Evolutionary conservation across 768 basidiomycete genomes (phyloP), one percentile per base, ranked within the genome.

Genomic region (Tulasnella sp.): DNA sequence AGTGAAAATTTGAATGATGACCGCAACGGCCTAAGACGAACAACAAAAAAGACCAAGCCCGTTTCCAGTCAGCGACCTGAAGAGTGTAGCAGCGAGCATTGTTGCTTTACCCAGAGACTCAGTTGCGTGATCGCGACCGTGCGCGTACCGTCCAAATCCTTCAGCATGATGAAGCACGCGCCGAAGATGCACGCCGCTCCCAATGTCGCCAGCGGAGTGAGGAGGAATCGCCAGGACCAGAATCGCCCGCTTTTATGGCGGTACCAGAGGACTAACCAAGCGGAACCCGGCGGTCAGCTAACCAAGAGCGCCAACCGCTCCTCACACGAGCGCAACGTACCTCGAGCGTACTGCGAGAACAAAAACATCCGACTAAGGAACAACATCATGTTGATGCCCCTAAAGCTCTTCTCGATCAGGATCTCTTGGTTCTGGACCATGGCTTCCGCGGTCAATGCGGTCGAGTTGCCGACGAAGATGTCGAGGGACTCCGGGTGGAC

Each of bases 401-500:
- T 75, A 50, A 75, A 75, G 42, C 42, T 44, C 40, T 44, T 44
- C 40, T 75, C 42, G 28, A 44, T 75, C 74, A n/a, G 16, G 16
- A 44, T 75, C n/a, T 28, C 48, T 14, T 44, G 42, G 37, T 75
- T 75, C 20, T 75, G 31, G 74, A 50, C 16, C 42, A 75, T 75
- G 3, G 74, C 74, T 18, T 75, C 3, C 16, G 40, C 74, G 16
- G 74, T 75, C 48, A 75, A 42, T n/a, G 18, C 11, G 20, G 42
- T 50, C 42, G 74, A 24, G 18, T 75, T 50, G 42, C 74, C 74
- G 9, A 75, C 74, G 48, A 75, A 75, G 42, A 75, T 41, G 48
- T 34, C 74, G 64, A 69, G 64, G 1, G 64, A 12, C 3, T 69
- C 64, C 18, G 64, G 64, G 64, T 69, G 28, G 64, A 69, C 31